phyloP scores from a whole-genome alignment of 345 rosid genomes.

The Arabis alpina region DNA sequence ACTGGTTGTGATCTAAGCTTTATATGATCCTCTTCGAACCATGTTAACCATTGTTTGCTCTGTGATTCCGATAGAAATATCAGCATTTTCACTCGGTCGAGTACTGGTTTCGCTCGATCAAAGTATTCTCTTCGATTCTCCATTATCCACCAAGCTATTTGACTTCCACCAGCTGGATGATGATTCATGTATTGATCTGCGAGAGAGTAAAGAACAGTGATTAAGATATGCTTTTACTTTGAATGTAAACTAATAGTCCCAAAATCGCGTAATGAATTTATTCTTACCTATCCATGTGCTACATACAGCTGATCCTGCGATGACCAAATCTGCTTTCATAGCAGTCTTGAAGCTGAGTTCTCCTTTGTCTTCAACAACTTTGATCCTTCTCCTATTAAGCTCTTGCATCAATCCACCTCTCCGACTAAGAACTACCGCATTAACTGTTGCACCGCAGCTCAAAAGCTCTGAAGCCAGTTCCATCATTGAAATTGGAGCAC shows the following conservation, averaged over 20 bases:
- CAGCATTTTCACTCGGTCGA: conserved; percentile 79
- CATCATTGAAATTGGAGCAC: conserved; percentile 98
- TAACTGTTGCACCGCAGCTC: conserved; percentile 98
- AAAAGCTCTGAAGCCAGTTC: conserved; percentile 93
- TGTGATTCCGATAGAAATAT: conserved; percentile 82
- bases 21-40: conserved; percentile 83
- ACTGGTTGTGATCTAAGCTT: conserved; percentile 83
- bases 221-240: conserved; percentile 3
- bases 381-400: conserved; percentile 80
- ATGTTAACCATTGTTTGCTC: conserved; percentile 80
- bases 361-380: conserved; percentile 87
- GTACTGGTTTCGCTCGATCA: conserved; percentile 74
- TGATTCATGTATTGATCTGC: conserved; percentile 84
- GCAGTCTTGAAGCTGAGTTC: conserved; percentile 91
- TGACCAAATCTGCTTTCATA: conserved; percentile 91
- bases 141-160: conserved; percentile 98
- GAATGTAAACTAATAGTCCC: not conserved
- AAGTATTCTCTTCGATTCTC: conserved; percentile 92
- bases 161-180: conserved; percentile 91
- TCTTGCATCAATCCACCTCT: conserved; percentile 91
- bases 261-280: conserved; percentile 19
- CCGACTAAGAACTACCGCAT: conserved; percentile 85
- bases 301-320: conserved; percentile 97
- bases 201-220: conserved; percentile 15
- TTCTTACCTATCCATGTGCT: conserved; percentile 89